phyloP scores from a whole-genome alignment of 2,329 filamentous ascomycete genomes.

The Fusarium denticulatum region DNA sequence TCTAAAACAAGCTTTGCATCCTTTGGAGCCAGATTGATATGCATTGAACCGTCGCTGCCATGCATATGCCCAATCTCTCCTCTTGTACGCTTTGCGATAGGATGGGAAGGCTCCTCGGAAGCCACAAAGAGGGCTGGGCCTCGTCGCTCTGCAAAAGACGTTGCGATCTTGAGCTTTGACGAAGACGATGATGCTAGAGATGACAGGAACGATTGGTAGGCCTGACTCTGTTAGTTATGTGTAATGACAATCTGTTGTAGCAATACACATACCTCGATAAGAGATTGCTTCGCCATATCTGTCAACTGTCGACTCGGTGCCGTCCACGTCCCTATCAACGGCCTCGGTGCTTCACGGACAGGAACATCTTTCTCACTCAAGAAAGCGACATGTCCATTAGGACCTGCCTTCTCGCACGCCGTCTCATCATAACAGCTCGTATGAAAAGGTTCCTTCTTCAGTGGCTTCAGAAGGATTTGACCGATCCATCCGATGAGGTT shows the following conservation, averaged over 20 bases:
- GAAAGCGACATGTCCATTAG: constrained; percentile 19
- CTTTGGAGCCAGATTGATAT: constrained; percentile 22
- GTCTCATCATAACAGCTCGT: constrained; percentile 14
- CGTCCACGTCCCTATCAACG: constrained; percentile 21
- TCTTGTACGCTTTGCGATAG: not conserved
- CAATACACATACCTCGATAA: not conserved
- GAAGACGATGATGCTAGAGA: constrained; percentile 18
- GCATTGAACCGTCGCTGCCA: constrained; percentile 26
- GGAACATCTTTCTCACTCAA: constrained; percentile 21
- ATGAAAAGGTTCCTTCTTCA: constrained; percentile 20
- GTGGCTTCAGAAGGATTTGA: constrained; percentile 19
- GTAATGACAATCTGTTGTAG: fast-evolving
- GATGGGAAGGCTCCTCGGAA: not conserved
- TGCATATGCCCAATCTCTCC: constrained; percentile 30
- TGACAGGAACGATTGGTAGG: constrained; percentile 23
- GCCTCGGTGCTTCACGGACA: constrained; percentile 15
- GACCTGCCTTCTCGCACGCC: not conserved
- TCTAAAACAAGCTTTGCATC: constrained; percentile 28
- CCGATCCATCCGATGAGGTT: constrained; percentile 26
- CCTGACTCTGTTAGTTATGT: not conserved
- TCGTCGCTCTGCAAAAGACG: constrained; percentile 16
- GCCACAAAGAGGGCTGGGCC: constrained; percentile 26
- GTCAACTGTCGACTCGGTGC: constrained; percentile 30
- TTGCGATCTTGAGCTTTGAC: constrained; percentile 25
- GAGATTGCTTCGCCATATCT: not conserved